phyloP scores from a whole-genome alignment of 768 basidiomycete genomes.

The Mycena rosella region DNA sequence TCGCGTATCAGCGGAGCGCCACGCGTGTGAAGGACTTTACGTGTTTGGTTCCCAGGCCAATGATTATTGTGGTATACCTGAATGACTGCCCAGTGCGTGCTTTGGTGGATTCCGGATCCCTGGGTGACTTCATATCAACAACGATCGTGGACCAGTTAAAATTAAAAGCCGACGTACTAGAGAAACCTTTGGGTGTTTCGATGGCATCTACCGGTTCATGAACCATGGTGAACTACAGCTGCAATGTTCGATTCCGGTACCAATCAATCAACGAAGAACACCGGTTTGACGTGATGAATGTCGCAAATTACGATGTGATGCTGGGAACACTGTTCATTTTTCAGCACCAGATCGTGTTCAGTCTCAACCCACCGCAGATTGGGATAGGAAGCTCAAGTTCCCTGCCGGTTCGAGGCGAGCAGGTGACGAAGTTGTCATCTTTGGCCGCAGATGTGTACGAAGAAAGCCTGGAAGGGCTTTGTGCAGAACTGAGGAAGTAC shows the following conservation, averaged over 20 bases:
- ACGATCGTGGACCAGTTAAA: constrained; percentile 48
- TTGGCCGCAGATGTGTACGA: too few species aligned
- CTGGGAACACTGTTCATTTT: constrained; percentile 40
- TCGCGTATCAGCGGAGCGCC: too few species aligned
- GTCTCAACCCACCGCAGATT: too few species aligned
- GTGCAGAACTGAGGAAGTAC: too few species aligned
- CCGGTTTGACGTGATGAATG: constrained; percentile 41
- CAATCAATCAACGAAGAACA: constrained; percentile 38
- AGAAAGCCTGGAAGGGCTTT: too few species aligned
- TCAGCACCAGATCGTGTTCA: constrained; percentile 39
- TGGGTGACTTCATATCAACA: constrained; percentile 50
- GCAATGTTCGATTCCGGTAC: constrained; percentile 38
- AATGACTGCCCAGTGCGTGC: constrained; percentile 20
- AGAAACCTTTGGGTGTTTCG: constrained; percentile 46
- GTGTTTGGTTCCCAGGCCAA: neutral
- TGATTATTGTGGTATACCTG: constrained; percentile 6
- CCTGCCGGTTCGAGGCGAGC: too few species aligned
- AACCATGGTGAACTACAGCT: constrained; percentile 40
- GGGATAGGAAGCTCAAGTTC: too few species aligned
- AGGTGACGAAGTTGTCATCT: too few species aligned
- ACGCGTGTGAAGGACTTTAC: too few species aligned
- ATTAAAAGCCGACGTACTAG: constrained; percentile 35
- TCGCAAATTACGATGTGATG: constrained; percentile 33
- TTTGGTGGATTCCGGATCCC: constrained; percentile 36
- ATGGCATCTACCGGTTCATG: constrained; percentile 46